phyloP scores from a whole-genome alignment of 768 basidiomycete genomes.

The Suillus variegatus region DNA sequence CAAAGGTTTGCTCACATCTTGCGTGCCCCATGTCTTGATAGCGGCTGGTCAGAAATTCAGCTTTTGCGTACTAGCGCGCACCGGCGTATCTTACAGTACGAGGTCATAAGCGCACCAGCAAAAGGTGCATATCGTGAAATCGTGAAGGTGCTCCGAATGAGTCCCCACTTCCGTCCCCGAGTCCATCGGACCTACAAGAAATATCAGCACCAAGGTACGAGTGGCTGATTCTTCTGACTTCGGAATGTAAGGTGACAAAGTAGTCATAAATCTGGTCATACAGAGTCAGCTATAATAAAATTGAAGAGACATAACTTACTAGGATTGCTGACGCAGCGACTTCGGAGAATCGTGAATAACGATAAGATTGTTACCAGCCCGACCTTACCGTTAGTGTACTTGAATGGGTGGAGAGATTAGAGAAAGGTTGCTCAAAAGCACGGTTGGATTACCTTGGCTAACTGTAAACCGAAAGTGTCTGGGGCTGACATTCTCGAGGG shows the following conservation, averaged over 20 bases:
- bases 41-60: not conserved
- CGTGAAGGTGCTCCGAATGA: conserved; percentile 2
- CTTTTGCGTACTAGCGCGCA: not conserved
- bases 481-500: not conserved
- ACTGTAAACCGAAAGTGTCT: not conserved
- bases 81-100: not conserved
- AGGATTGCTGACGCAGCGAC: not conserved
- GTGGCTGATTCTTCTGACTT: not conserved
- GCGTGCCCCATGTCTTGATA: not conserved
- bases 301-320: not conserved
- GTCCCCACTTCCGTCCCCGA: conserved; percentile 10
- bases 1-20: not conserved
- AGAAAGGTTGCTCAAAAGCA: not conserved
- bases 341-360: not conserved
- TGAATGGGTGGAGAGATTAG: not conserved
- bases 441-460: not conserved
- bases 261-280: not conserved
- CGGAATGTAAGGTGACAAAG: not conserved
- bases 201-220: not conserved
- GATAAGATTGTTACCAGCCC: not conserved
- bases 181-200: conserved; percentile 18
- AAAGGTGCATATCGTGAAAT: conserved; percentile 9
- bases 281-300: too few relatives aligned
- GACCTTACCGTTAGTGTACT: not conserved
- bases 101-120: conserved; percentile 10